phyloP scores from a whole-genome alignment of 306 rosid genomes.

The Medicago ruthenica region DNA sequence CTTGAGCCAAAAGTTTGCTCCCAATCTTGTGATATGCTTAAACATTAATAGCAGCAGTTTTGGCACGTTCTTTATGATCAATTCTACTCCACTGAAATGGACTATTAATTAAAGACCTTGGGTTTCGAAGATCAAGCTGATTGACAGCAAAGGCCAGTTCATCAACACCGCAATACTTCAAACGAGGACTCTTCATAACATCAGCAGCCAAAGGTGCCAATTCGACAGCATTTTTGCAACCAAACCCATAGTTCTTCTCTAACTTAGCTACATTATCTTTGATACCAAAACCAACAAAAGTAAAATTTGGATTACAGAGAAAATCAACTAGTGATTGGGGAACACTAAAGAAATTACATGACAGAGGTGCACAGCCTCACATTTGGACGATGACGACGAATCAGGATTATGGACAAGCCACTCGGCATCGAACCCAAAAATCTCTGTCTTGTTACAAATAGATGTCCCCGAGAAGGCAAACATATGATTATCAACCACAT shows the following conservation, averaged over 20 bases:
- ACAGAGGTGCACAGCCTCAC: background rate
- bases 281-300: constrained; percentile 9
- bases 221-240: background rate
- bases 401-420: background rate
- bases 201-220: background rate
- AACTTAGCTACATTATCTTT: background rate
- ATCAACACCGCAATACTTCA: background rate
- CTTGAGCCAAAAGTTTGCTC: background rate
- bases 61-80: background rate
- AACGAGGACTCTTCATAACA: background rate
- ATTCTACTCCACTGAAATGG: background rate
- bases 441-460: too few species aligned
- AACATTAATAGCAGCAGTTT: background rate
- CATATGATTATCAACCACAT: too few species aligned
- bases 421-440: background rate
- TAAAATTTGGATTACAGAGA: background rate
- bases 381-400: background rate
- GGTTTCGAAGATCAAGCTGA: background rate
- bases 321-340: background rate
- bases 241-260: background rate
- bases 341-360: background rate
- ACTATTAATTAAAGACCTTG: background rate
- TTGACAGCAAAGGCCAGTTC: background rate
- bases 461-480: too few species aligned
- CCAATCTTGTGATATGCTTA: background rate